Base-by-base conservation (phyloP, 139 green algal genomes). In the Chlorella ohadii region DNA sequence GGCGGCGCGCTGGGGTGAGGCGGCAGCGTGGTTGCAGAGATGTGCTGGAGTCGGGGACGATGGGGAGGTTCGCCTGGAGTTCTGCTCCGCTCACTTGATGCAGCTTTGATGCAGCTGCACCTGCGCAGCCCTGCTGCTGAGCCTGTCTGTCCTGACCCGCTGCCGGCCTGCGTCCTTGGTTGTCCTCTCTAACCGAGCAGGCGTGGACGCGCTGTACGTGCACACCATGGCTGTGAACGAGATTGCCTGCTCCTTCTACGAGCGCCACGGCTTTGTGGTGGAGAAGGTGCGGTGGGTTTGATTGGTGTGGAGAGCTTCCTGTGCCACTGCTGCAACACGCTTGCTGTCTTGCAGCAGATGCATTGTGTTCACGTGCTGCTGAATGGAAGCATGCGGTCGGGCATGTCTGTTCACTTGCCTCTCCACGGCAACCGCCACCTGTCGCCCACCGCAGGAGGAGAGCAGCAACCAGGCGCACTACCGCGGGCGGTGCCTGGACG, bases 141-240 rank as follows among this genome's bases (percentile, higher is more conserved):
- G 27, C 1, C 22, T 66, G 20, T 28, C 13, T 27, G 20, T 4
- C 61, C 61, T 34, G 61, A 25, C 25, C 71, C 41, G 20, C 41
- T 7, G 11, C 51, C n/a, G n/a, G n/a, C n/a, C n/a, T n/a, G n/a
- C n/a, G n/a, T n/a, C n/a, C n/a, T n/a, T n/a, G n/a, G n/a, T n/a
- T 28, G 12, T 41, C 16, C 0, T 7, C 41, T 11, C 41, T 41
- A 4, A 11, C 12, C 31, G 4, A 78, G 38, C 85, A 88, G 87
- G 79, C 7, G 77, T 86, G n/a, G 72, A 92, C 0, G 84, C 28
- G 5, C 39, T 93, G 75, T 92, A 87, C 56, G 90, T 93, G 41
- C 90, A 93, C 80, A 90, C 88, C 28, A 79, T 91, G 88, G 89
- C 88, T 6, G 90, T 90, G 19, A 92, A 92, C 72, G 73, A 85